Percentiles rank a stretch among this genome's conserved stretches.
phyloP scores from a whole-genome alignment of 805 yeast species.

The Schwanniomyces sp. region DNA sequence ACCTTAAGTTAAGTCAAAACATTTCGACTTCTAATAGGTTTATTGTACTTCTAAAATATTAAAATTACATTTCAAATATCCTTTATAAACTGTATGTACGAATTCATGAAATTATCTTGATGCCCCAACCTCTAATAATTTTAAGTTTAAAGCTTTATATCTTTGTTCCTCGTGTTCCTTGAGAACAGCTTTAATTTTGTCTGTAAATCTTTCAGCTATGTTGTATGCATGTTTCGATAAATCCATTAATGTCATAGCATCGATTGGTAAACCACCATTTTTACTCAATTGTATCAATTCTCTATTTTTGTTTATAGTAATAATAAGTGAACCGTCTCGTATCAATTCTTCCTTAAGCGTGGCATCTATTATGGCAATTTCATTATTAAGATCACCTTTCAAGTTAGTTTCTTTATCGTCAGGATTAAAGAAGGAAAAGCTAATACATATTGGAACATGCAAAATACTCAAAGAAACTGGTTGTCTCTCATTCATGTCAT shows the following conservation, averaged over 20 bases:
- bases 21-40: not conserved
- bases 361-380: slow-evolving; percentile 73
- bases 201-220: slow-evolving; percentile 64
- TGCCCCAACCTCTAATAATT: slow-evolving; percentile 38
- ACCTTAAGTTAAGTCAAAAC: not conserved
- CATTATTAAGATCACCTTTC: slow-evolving; percentile 61
- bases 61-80: not conserved
- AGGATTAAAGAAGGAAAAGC: slow-evolving; percentile 84
- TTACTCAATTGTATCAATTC: slow-evolving; percentile 89
- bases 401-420: slow-evolving; percentile 62
- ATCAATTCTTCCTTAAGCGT: slow-evolving; percentile 72
- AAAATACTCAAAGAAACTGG: slow-evolving; percentile 84
- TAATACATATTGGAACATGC: slow-evolving; percentile 87
- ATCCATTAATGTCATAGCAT: slow-evolving; percentile 64
- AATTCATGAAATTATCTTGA: slow-evolving; percentile 15
- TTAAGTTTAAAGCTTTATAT: slow-evolving; percentile 32
- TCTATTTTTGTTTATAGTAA: slow-evolving; percentile 85
- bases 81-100: not conserved
- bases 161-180: slow-evolving; percentile 53
- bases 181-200: slow-evolving; percentile 55
- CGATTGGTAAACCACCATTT: slow-evolving; percentile 86
- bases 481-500: slow-evolving; percentile 72
- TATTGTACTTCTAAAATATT: not conserved
- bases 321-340: slow-evolving; percentile 76
- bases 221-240: slow-evolving; percentile 66